These are phyloP conservation scores for Xylogone sp. DNA, from an alignment of 2,329 filamentous ascomycete species.

Conservation along the genomic window DNA sequence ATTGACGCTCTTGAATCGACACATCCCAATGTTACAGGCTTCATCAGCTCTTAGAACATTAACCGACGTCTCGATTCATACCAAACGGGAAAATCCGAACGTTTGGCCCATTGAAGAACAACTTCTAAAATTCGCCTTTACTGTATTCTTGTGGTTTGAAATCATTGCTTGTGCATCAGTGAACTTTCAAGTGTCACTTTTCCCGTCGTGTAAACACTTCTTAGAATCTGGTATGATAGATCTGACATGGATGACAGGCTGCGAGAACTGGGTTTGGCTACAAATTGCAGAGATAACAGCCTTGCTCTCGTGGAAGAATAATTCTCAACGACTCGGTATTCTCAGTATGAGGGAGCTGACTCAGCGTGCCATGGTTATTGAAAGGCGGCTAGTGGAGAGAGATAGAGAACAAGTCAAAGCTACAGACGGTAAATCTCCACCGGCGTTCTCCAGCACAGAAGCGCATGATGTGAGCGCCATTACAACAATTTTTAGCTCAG, in stretches of 20 bases:
- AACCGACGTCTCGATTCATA: neutral
- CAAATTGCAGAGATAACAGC: constrained; percentile 1
- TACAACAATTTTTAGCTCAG: constrained; percentile 1
- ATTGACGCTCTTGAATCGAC: neutral
- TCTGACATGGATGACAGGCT: neutral
- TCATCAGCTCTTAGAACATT: neutral
- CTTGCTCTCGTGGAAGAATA: constrained; percentile 1
- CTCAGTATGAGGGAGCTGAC: neutral
- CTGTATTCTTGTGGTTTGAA: constrained; percentile 1
- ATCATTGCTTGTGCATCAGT: neutral
- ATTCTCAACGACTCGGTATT: neutral
- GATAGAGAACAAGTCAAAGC: neutral
- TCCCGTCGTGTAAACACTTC: too few relatives aligned
- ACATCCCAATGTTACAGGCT: neutral
- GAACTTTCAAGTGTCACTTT: neutral
- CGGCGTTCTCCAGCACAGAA: neutral
- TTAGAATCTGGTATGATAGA: neutral
- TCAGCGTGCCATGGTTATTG: neutral
- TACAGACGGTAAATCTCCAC: neutral
- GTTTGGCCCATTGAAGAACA: neutral
- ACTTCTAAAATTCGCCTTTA: neutral
- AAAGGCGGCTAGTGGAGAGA: neutral
- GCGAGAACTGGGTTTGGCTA: neutral
- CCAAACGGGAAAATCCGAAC: neutral
- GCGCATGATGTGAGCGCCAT: neutral